Conservation (phyloP, 169 alveolate genomes). For the Plasmodium relictum region DNA sequence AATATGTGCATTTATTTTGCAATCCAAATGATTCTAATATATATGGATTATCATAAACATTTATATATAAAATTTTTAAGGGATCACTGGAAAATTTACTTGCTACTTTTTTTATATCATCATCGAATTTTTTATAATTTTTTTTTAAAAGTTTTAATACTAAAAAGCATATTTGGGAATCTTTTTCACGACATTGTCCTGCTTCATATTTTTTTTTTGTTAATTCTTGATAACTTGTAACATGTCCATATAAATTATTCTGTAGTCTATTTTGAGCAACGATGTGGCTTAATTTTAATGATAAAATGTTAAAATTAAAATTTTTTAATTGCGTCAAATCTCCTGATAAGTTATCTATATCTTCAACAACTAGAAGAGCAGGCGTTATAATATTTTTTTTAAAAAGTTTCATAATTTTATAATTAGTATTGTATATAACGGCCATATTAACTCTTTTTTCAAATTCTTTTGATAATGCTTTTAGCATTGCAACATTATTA, state of each 20-base stretch:
- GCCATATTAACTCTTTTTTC: slow-evolving; percentile 79
- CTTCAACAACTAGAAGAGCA: slow-evolving; percentile 76
- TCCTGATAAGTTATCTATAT: slow-evolving; percentile 76
- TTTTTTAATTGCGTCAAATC: slow-evolving; percentile 63
- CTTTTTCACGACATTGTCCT: slow-evolving; percentile 84
- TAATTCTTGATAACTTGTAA: slow-evolving; percentile 79
- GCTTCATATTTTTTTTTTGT: slow-evolving; percentile 77
- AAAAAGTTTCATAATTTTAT: slow-evolving; percentile 69
- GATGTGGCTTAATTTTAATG: slow-evolving; percentile 67
- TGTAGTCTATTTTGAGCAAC: slow-evolving; percentile 71
- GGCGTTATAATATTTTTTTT: slow-evolving; percentile 73
- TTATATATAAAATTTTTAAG: slow-evolving; percentile 80
- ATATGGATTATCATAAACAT: slow-evolving; percentile 67
- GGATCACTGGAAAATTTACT: slow-evolving; percentile 82
- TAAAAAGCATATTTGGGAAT: slow-evolving; percentile 80
- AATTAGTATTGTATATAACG: slow-evolving; percentile 78
- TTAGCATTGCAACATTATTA: slow-evolving; percentile 78
- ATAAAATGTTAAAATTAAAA: slow-evolving; percentile 50
- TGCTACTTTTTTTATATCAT: slow-evolving; percentile 81
- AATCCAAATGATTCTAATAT: slow-evolving; percentile 71
- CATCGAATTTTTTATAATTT: slow-evolving; percentile 64
- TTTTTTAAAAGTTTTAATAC: slow-evolving; percentile 47
- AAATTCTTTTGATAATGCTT: slow-evolving; percentile 81
- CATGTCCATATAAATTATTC: slow-evolving; percentile 71
- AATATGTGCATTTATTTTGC: slow-evolving; percentile 14